phyloP scores from a whole-genome alignment of 164 flowering plant genomes.

The Aristolochia contorta region DNA sequence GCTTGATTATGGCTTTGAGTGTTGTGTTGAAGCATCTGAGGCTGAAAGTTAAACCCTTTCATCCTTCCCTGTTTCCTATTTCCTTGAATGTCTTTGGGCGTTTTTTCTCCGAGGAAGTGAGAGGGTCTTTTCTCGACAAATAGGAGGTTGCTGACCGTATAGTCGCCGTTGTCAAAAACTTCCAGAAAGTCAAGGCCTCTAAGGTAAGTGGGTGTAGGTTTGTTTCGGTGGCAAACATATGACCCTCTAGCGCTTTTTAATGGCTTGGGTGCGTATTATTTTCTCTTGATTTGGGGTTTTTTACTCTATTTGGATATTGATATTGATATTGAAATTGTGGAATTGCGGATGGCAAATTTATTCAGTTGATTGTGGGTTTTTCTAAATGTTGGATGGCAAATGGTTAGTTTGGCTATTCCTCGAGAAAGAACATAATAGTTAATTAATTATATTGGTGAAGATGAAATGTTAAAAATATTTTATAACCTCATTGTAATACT shows the following conservation, averaged over 20 bases:
- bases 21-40: conserved; percentile 52
- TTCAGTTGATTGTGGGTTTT: too few relatives aligned
- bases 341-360: too few relatives aligned
- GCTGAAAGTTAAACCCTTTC: conserved; percentile 24
- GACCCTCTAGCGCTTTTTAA: not conserved
- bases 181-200: conserved; percentile 70
- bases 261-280: too few relatives aligned
- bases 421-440: too few relatives aligned
- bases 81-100: conserved; percentile 15
- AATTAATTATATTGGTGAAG: too few relatives aligned
- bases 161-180: conserved; percentile 61
- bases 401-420: too few relatives aligned
- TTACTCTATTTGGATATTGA: too few relatives aligned
- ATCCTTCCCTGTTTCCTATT: conserved; percentile 10
- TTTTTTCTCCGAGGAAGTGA: conserved; percentile 54
- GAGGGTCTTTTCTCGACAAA: conserved; percentile 81
- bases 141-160: conserved; percentile 81
- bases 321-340: too few relatives aligned
- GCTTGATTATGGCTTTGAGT: conserved; percentile 8
- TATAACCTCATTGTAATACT: too few relatives aligned
- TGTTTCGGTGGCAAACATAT: not conserved
- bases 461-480: too few relatives aligned
- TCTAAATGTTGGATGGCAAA: too few relatives aligned
- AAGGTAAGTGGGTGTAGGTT: conserved; percentile 2
- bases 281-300: too few relatives aligned